Conservation (phyloP, 2,329 filamentous ascomycete genomes). For the Exophiala spinifera region DNA sequence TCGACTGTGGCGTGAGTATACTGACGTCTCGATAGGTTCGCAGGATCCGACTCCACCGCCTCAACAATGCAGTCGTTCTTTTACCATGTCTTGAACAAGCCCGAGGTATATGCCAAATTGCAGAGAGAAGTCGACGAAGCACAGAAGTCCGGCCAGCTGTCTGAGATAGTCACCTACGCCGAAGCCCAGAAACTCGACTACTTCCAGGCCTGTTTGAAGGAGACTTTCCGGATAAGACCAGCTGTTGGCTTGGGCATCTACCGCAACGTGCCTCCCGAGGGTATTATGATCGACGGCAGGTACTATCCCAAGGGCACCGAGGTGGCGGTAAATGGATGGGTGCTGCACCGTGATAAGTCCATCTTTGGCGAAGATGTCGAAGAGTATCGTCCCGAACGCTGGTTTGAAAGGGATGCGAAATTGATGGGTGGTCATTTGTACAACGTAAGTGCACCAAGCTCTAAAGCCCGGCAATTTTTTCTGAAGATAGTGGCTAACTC, state of each 20-base stretch:
- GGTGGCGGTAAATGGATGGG: slow-evolving; percentile 36
- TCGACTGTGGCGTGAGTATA: neutral
- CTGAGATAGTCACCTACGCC: slow-evolving; percentile 25
- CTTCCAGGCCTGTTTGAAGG: slow-evolving; percentile 27
- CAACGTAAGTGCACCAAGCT: slow-evolving; percentile 41
- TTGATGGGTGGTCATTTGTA: slow-evolving; percentile 56
- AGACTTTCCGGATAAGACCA: slow-evolving; percentile 28
- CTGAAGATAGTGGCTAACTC: slow-evolving; percentile 1
- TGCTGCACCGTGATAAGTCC: slow-evolving; percentile 40
- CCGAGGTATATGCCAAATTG: slow-evolving; percentile 42
- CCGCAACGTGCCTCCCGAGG: slow-evolving; percentile 29
- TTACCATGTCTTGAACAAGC: slow-evolving; percentile 49
- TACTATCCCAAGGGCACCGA: slow-evolving; percentile 24
- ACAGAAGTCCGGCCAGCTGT: slow-evolving; percentile 19
- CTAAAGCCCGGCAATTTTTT: neutral
- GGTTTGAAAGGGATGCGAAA: slow-evolving; percentile 39
- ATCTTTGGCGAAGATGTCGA: slow-evolving; percentile 43
- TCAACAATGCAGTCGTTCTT: slow-evolving; percentile 59
- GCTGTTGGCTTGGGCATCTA: slow-evolving; percentile 32
- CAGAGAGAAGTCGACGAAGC: slow-evolving; percentile 32
- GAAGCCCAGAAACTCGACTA: slow-evolving; percentile 25
- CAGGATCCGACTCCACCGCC: slow-evolving; percentile 59
- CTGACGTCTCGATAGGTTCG: slow-evolving; percentile 22
- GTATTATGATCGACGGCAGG: slow-evolving; percentile 22
- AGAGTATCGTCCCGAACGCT: slow-evolving; percentile 45